Evolutionary conservation across 768 basidiomycete species (phyloP).

Genomic region (Trametes gibbosa): DNA sequence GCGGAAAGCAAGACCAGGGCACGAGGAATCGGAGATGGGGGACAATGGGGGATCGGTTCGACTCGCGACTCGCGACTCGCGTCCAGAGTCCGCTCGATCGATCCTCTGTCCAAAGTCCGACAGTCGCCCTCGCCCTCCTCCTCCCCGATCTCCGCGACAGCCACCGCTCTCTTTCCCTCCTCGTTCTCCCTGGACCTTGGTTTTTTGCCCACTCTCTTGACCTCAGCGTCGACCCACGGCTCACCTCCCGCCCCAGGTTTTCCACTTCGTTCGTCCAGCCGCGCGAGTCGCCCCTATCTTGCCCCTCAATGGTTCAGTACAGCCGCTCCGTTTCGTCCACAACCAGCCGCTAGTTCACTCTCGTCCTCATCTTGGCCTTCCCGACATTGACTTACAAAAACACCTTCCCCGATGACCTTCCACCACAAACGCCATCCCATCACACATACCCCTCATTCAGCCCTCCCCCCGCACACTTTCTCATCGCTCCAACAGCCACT

Average conservation of each 20-base stretch:
- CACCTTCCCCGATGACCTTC: too few species aligned
- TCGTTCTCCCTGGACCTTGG: background rate
- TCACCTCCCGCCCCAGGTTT: too few species aligned
- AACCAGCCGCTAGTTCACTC: too few species aligned
- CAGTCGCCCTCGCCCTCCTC: background rate
- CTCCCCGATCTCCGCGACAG: background rate
- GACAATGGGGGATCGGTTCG: background rate
- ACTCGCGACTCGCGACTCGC: background rate
- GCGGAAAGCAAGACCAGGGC: background rate
- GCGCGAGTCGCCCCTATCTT: background rate
- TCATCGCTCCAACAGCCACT: too few species aligned
- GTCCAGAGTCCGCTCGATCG: background rate
- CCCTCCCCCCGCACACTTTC: too few species aligned
- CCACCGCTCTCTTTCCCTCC: background rate
- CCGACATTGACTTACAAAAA: too few species aligned
- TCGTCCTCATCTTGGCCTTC: too few species aligned
- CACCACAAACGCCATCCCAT: too few species aligned
- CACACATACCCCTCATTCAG: too few species aligned
- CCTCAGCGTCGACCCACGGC: background rate
- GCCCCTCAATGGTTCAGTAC: background rate
- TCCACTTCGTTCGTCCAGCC: background rate
- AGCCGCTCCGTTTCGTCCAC: too few species aligned
- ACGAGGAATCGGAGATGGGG: background rate
- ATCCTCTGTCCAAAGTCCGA: background rate
- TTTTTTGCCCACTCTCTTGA: background rate